phyloP scores from a whole-genome alignment of 2,329 filamentous ascomycete species.

The Aspergillus sp. region DNA sequence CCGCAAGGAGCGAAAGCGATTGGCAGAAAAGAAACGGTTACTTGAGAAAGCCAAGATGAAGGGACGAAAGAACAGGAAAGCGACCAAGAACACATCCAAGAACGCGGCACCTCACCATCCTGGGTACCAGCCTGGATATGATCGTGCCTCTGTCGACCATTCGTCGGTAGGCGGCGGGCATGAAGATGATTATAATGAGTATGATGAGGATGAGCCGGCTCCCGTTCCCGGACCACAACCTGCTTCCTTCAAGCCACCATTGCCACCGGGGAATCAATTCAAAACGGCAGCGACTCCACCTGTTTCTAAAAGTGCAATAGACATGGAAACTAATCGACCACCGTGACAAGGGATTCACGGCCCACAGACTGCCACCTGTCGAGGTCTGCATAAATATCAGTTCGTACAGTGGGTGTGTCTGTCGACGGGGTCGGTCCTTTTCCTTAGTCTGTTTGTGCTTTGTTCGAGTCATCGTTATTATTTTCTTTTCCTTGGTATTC shows the following conservation, averaged over 20 bases:
- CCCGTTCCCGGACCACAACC: slow-evolving; percentile 28
- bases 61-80: slow-evolving; percentile 80
- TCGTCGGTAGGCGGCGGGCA: slow-evolving; percentile 32
- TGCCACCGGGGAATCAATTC: slow-evolving; percentile 52
- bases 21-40: slow-evolving; percentile 76
- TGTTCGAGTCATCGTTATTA: background rate
- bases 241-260: slow-evolving; percentile 60
- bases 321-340: slow-evolving; percentile 23
- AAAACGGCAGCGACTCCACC: slow-evolving; percentile 12
- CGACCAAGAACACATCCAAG: slow-evolving; percentile 57
- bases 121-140: slow-evolving; percentile 33
- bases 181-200: slow-evolving; percentile 45
- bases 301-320: slow-evolving; percentile 17
- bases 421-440: background rate
- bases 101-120: slow-evolving; percentile 26
- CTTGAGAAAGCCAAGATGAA: slow-evolving; percentile 93
- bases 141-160: slow-evolving; percentile 34
- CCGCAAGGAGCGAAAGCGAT: slow-evolving; percentile 68
- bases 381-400: no score
- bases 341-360: slow-evolving; percentile 17
- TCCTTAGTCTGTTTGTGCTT: background rate
- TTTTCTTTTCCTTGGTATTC: background rate
- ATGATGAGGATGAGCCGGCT: slow-evolving; percentile 41
- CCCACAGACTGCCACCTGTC: background rate
- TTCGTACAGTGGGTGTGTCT: background rate